phyloP scores from a whole-genome alignment of 2,329 filamentous ascomycete species.

The Calonectria pseudoturangicola region DNA sequence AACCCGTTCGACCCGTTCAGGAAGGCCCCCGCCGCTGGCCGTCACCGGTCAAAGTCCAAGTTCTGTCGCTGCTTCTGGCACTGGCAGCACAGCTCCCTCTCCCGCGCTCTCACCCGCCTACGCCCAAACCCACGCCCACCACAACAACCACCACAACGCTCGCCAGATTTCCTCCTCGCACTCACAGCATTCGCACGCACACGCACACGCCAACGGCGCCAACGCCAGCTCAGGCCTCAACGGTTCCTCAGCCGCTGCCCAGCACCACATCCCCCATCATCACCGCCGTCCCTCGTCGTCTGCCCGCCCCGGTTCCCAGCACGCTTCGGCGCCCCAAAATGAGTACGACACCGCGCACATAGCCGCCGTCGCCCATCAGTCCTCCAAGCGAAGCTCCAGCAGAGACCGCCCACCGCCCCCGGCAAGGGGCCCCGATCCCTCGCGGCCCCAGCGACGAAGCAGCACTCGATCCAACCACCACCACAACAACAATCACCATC shows the following conservation, averaged over 20 bases:
- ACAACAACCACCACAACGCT: conserved; percentile 46
- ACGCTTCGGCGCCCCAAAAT: conserved; percentile 72
- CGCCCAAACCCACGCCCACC: conserved; percentile 24
- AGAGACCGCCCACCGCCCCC: conserved; percentile 72
- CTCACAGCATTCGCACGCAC: conserved; percentile 49
- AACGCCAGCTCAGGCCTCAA: conserved; percentile 10
- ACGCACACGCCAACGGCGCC: conserved; percentile 50
- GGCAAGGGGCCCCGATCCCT: conserved; percentile 73
- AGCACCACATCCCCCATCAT: conserved; percentile 55
- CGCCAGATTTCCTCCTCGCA: conserved; percentile 53
- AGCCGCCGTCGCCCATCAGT: conserved; percentile 67
- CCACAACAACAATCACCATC: conserved; percentile 56
- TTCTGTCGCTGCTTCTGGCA: conserved; percentile 26
- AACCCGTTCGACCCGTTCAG: conserved; percentile 54
- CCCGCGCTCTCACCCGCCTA: conserved; percentile 45
- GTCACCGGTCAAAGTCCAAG: conserved; percentile 40
- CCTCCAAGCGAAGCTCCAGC: conserved; percentile 77
- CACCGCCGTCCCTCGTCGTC: conserved; percentile 64
- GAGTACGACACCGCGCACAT: conserved; percentile 85
- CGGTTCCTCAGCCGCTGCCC: conserved; percentile 46
- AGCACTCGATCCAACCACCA: conserved; percentile 69
- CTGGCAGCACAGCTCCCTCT: conserved; percentile 39
- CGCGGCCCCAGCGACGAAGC: conserved; percentile 67
- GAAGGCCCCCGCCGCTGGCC: conserved; percentile 40
- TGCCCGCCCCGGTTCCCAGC: conserved; percentile 63